These are phyloP conservation scores for Dalbergia oliveri DNA, from an alignment of 306 rosid genomes.

Conservation along the genomic window DNA sequence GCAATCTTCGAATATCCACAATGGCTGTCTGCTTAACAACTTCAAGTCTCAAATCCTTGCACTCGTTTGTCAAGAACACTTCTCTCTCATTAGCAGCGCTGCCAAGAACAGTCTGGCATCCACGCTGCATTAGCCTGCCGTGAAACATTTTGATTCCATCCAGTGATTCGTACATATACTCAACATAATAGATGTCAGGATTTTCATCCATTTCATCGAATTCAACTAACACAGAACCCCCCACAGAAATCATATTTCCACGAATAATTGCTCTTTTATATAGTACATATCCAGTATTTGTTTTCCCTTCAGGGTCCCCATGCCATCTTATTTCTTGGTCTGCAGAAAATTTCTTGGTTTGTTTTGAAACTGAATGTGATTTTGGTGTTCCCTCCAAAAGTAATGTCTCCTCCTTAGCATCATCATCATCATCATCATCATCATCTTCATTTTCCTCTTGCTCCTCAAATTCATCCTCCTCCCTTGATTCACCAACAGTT, in stretches of 20 bases:
- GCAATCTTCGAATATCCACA: constrained; percentile 57
- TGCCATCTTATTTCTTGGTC: constrained; percentile 71
- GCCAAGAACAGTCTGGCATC: constrained; percentile 88
- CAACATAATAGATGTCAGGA: constrained; percentile 73
- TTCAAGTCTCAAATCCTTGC: constrained; percentile 64
- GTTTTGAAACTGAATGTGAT: constrained; percentile 54
- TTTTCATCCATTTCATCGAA: constrained; percentile 60
- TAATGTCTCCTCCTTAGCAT: constrained; percentile 55
- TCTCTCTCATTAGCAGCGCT: constrained; percentile 88
- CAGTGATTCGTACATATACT: constrained; percentile 81
- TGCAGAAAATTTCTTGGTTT: constrained; percentile 45
- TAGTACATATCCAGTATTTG: constrained; percentile 63
- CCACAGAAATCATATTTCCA: constrained; percentile 74
- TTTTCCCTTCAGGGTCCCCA: constrained; percentile 64
- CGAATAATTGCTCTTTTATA: constrained; percentile 61
- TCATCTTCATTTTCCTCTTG: constrained; percentile 65
- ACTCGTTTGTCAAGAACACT: constrained; percentile 83
- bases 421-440: constrained; percentile 61
- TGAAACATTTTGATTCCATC: constrained; percentile 80
- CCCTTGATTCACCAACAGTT: constrained; percentile 56
- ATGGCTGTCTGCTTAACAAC: constrained; percentile 58
- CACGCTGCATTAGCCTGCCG: constrained; percentile 79
- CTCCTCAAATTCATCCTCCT: constrained; percentile 83
- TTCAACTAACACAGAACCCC: constrained; percentile 76
- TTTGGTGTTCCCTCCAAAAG: constrained; percentile 53